phyloP scores from a whole-genome alignment of 352 stramenopile species.

The Phytopythium oedochilum region DNA sequence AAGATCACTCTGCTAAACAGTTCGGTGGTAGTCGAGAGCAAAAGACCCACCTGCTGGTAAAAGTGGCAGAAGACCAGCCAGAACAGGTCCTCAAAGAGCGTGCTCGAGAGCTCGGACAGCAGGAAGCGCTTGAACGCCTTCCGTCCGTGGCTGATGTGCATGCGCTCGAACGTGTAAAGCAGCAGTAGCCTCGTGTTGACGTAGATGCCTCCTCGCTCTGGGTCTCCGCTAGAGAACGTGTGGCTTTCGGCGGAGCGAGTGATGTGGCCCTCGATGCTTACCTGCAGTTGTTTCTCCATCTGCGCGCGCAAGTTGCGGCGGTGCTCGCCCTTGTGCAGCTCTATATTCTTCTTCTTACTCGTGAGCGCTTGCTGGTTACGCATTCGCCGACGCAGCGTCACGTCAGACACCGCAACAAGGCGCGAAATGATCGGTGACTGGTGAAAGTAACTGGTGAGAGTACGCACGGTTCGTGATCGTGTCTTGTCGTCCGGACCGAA shows the following conservation, averaged over 20 bases:
- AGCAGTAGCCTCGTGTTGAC: slow-evolving; percentile 86
- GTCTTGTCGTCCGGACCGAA: slow-evolving; percentile 74
- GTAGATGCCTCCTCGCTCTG: slow-evolving; percentile 12
- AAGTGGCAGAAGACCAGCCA: slow-evolving; percentile 89
- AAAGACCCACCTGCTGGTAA: slow-evolving; percentile 61
- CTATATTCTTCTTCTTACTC: slow-evolving; percentile 79
- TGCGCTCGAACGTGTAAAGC: slow-evolving; percentile 78
- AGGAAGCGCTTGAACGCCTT: slow-evolving; percentile 84
- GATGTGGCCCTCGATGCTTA: slow-evolving; percentile 85
- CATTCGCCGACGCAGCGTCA: neutral
- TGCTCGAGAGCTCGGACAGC: slow-evolving; percentile 65
- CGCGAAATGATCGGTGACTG: no score
- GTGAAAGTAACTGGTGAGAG: no score
- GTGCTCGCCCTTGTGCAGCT: slow-evolving; percentile 71
- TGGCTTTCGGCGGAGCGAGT: slow-evolving; percentile 81
- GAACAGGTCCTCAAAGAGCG: slow-evolving; percentile 86
- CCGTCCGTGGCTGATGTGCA: slow-evolving; percentile 64
- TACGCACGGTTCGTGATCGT: slow-evolving; percentile 34
- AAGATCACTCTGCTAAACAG: no score
- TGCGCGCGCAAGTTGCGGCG: slow-evolving; percentile 66
- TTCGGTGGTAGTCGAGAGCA: no score
- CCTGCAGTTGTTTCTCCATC: slow-evolving; percentile 85
- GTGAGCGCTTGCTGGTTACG: neutral
- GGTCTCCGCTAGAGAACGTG: slow-evolving; percentile 20
- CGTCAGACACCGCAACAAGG: neutral